Conservation (phyloP, 129 eudicot species). For the Mikania micrantha region DNA sequence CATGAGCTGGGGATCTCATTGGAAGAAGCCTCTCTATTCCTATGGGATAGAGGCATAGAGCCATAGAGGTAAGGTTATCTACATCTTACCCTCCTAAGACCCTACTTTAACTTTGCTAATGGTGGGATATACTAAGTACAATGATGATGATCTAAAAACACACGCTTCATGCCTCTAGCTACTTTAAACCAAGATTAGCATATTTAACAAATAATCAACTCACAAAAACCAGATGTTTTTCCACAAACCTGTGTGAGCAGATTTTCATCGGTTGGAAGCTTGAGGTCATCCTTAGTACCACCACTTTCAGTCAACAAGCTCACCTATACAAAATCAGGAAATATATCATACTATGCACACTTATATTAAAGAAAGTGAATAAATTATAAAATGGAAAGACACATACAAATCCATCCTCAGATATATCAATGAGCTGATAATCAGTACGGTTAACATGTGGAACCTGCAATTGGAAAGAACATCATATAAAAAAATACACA, state of each 20-base stretch:
- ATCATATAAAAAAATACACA: background rate
- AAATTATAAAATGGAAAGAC: background rate
- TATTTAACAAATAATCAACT: background rate
- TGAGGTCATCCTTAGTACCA: conserved; percentile 66
- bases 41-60: too few relatives aligned
- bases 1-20: too few relatives aligned
- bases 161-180: background rate
- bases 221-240: background rate
- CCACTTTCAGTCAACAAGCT: conserved; percentile 66
- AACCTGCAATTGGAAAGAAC: conserved; percentile 31
- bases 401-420: conserved; percentile 66
- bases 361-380: background rate
- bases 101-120: too few relatives aligned
- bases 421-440: conserved; percentile 68
- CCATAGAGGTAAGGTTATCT: too few relatives aligned
- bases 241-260: conserved; percentile 54
- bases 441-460: conserved; percentile 67
- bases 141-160: too few relatives aligned
- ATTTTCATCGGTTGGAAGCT: conserved; percentile 64
- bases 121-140: too few relatives aligned
- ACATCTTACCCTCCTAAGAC: too few relatives aligned
- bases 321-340: conserved; percentile 28
- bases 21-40: too few relatives aligned
- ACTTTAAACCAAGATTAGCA: background rate
- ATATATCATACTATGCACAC: background rate